Evolutionary conservation across 2,329 filamentous ascomycete genomes (phyloP), one percentile per base, ranked within the genome.

Genomic region (Gliomastix tumulicola): DNA sequence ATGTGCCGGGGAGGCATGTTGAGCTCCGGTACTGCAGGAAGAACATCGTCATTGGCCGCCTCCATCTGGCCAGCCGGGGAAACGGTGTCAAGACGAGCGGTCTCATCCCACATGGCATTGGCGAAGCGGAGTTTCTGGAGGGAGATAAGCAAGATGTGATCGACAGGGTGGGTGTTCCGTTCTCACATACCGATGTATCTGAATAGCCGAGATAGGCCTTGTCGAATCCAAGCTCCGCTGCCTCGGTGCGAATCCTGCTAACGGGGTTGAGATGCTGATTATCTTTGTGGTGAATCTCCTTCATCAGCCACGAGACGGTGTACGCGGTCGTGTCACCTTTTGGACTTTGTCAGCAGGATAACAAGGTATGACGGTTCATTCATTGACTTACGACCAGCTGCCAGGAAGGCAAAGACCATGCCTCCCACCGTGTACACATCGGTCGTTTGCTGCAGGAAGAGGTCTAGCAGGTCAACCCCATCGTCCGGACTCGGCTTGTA

Each of bases 81-180:
- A 18, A 32, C 30, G 12, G 30, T 32, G 30, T 32, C 17, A 11
- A 32, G 12, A 18, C 30, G 30, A n/a, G 30, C 30, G 17, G 13
- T 32, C 17, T 32, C 30, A 11, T 32, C 30, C 30, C 30, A 32
- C 30, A 32, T 32, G 13, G 30, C 30, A 18, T 32, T 32, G 13
- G 30, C 17, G 17, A 32, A 32, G 11, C 30, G 30, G 11, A 32
- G 30, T 32, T 32, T 32, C 30, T 32, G 13, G 13, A 15, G 15
- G 15, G 15, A 12, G 23, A 13, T 8, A 27, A 15, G 12, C 15
- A 12, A 27, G n/a, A n/a, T n/a, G n/a, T n/a, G n/a, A n/a, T n/a
- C n/a, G n/a, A n/a, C n/a, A n/a, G n/a, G n/a, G n/a, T n/a, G n/a
- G n/a, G n/a, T n/a, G n/a, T n/a, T n/a, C n/a, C n/a, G n/a, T n/a